Evolutionary conservation across 1,139 yeast species (phyloP).

Genomic region (Geotrichum fermentans): DNA sequence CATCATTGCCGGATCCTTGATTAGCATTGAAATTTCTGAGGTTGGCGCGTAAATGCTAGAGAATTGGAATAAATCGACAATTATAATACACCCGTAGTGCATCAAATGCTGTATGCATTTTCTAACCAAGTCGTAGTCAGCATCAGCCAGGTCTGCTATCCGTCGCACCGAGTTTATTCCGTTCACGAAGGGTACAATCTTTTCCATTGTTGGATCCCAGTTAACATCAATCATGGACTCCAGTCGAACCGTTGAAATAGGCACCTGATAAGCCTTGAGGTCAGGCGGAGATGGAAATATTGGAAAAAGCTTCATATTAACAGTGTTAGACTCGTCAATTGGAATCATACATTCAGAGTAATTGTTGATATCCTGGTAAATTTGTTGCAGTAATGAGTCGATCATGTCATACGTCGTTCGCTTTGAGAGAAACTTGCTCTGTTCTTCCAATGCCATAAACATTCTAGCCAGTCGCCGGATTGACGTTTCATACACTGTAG

Average conservation of each 20-base stretch:
- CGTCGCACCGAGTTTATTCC: conserved; percentile 79
- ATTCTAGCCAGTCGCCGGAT: conserved; percentile 78
- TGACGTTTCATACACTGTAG: conserved; percentile 81
- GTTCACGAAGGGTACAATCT: conserved; percentile 76
- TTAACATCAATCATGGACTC: conserved; percentile 71
- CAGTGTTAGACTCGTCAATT: conserved; percentile 80
- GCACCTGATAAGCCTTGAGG: conserved; percentile 71
- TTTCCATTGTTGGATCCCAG: conserved; percentile 97
- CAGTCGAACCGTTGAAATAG: conserved; percentile 74
- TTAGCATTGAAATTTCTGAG: conserved; percentile 62
- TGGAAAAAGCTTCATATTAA: conserved; percentile 89
- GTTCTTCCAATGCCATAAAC: conserved; percentile 90
- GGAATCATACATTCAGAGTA: conserved; percentile 96
- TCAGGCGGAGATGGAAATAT: conserved; percentile 78
- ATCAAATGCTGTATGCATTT: conserved; percentile 88
- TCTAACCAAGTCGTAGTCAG: conserved; percentile 71
- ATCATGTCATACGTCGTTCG: conserved; percentile 46
- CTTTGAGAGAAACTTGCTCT: conserved; percentile 65
- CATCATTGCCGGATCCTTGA: conserved; percentile 63
- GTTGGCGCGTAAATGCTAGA: conserved; percentile 87
- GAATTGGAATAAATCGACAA: conserved; percentile 85
- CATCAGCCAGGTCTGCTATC: conserved; percentile 74
- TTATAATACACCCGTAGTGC: conserved; percentile 79
- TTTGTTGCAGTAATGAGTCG: conserved; percentile 77
- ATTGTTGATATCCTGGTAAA: conserved; percentile 86